A percentile compares a stretch with the other conserved stretches of the same genome.
Evolutionary conservation across 352 stramenopile species (phyloP).

Genomic region (Globisporangium uncinulatum): DNA sequence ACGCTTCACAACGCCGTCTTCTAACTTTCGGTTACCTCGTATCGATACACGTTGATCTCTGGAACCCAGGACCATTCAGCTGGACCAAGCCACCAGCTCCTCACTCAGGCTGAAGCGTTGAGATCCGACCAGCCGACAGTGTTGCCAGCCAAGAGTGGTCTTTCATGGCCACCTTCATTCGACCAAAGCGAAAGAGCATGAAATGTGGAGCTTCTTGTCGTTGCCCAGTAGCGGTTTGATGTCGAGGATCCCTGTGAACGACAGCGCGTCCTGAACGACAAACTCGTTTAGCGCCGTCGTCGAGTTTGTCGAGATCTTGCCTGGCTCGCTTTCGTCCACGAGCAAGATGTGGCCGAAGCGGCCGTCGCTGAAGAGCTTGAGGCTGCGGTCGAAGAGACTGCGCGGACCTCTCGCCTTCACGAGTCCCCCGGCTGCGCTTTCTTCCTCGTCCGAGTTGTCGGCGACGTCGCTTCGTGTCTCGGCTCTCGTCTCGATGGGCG

Average conservation of each 20-base stretch:
- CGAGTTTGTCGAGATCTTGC: conserved; percentile 22
- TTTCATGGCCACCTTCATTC: too few relatives aligned
- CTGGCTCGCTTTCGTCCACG: conserved; percentile 26
- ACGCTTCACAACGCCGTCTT: too few relatives aligned
- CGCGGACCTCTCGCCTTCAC: conserved; percentile 7
- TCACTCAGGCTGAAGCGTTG: too few relatives aligned
- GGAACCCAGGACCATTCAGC: too few relatives aligned
- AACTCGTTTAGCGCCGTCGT: conserved; percentile 26
- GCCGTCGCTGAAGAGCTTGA: conserved; percentile 28
- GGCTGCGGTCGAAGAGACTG: conserved; percentile 40
- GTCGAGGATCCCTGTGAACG: conserved; percentile 38
- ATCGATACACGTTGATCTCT: too few relatives aligned
- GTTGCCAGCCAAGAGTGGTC: too few relatives aligned
- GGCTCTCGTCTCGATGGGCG: neutral
- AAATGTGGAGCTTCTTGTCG: conserved; percentile 30
- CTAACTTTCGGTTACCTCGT: too few relatives aligned
- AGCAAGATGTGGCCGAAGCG: conserved; percentile 31
- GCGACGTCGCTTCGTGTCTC: neutral
- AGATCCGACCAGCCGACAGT: too few relatives aligned
- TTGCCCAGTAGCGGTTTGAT: conserved; percentile 49
- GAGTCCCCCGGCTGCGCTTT: neutral
- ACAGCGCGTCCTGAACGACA: conserved; percentile 33
- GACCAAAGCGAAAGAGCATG: too few relatives aligned
- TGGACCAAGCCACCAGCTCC: too few relatives aligned
- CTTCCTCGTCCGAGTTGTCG: neutral